Percentiles rank a stretch among this genome's conserved stretches.
Conservation (phyloP, 2,329 filamentous ascomycete genomes). For the Paradendryphiella salina region DNA sequence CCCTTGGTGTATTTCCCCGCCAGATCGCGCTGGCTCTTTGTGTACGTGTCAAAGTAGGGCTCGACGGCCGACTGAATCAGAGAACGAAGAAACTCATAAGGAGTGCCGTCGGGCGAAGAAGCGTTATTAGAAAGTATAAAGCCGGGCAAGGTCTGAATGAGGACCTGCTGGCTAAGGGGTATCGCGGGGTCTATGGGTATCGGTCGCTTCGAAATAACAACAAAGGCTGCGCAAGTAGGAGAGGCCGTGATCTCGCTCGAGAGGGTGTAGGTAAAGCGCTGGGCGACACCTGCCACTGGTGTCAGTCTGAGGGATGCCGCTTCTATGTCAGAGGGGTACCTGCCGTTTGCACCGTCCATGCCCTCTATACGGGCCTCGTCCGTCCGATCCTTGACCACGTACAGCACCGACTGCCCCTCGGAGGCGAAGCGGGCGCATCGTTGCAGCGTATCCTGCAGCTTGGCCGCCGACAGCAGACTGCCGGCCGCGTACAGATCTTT, state of each 20-base stretch:
- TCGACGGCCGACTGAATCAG: conserved; percentile 88
- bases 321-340: conserved; percentile 14
- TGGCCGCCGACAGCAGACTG: conserved; percentile 76
- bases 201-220: conserved; percentile 87
- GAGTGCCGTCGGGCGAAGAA: conserved; percentile 75
- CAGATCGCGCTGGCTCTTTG: conserved; percentile 61
- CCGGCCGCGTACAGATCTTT: conserved; percentile 78
- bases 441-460: conserved; percentile 77
- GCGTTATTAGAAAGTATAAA: conserved; percentile 70
- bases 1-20: conserved; percentile 67
- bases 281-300: conserved; percentile 49
- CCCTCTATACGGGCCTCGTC: conserved; percentile 48
- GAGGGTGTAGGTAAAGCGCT: conserved; percentile 73
- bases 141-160: conserved; percentile 89
- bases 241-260: conserved; percentile 80
- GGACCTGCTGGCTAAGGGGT: conserved; percentile 84
- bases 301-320: conserved; percentile 25
- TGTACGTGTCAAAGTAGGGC: conserved; percentile 97
- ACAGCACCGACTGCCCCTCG: conserved; percentile 84
- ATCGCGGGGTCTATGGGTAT: conserved; percentile 81
- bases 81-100: conserved; percentile 90
- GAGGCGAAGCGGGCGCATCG: conserved; percentile 87
- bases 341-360: conserved; percentile 40
- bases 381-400: conserved; percentile 81
- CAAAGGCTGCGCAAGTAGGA: conserved; percentile 77